Evolutionary conservation across 306 rosid genomes (phyloP).

Genomic region (Benincasa hispida): DNA sequence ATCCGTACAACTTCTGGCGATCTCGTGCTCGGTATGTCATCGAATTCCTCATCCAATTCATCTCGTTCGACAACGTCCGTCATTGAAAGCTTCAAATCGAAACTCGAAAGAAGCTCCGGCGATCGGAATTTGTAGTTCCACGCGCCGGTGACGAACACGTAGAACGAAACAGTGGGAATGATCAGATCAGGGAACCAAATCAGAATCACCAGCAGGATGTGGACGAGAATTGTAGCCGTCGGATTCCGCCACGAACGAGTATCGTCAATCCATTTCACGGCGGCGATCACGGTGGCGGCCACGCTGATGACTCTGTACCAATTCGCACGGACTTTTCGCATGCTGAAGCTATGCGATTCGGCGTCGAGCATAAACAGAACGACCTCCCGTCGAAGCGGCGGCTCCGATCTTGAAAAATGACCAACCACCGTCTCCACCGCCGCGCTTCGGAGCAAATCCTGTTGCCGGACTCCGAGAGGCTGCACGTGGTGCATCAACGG

Average conservation of each 20-base stretch:
- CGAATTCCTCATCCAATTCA: conserved; percentile 80
- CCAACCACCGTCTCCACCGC: conserved; percentile 51
- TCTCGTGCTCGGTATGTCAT: conserved; percentile 35
- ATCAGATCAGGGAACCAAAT: conserved; percentile 90
- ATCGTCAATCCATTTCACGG: conserved; percentile 53
- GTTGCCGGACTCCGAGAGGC: conserved; percentile 62
- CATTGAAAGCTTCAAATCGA: conserved; percentile 50
- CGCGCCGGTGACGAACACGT: conserved; percentile 44
- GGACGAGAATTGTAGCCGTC: conserved; percentile 55
- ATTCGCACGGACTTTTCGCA: conserved; percentile 66
- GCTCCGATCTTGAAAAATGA: conserved; percentile 62
- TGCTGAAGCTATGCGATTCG: conserved; percentile 59
- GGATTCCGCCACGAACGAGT: conserved; percentile 82
- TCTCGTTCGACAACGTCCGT: conserved; percentile 44
- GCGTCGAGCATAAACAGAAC: conserved; percentile 63
- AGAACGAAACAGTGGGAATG: conserved; percentile 43
- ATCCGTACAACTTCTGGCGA: conserved; percentile 23
- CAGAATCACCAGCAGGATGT: conserved; percentile 46
- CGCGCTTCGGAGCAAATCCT: conserved; percentile 43
- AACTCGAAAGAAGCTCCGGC: conserved; percentile 36
- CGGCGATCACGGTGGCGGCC: conserved; percentile 34
- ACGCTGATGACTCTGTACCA: conserved; percentile 58
- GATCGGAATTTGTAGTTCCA: conserved; percentile 69
- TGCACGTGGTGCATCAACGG: conserved; percentile 81
- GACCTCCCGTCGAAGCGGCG: conserved; percentile 51